Evolutionary conservation across 306 rosid genomes (phyloP), one percentile per base, ranked within the genome.

Genomic region (Quercus dentata): DNA sequence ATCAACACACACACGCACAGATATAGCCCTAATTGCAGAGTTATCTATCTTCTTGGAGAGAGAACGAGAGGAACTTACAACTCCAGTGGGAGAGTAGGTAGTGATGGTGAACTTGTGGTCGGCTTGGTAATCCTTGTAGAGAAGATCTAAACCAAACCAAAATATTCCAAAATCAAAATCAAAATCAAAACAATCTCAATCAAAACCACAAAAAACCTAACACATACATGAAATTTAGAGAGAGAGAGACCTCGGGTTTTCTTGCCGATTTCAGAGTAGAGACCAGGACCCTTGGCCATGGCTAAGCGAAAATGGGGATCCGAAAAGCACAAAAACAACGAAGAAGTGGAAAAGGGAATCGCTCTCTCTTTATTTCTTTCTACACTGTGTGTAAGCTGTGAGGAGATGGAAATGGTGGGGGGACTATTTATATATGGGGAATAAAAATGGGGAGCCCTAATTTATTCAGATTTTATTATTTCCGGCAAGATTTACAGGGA

Each of bases 251-350:
- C 98, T 91, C 97, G 87, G 82, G 97, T 90, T 80, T 84, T 90
- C 74, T 91, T 94, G 87, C 97, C 97, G 78, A 94, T 91, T 71
- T 94, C 97, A 69, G 92, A 44, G 95, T 92, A 94, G 69, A 94
- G 98, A 30, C 97, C 97, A 12, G 98, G 98, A 85, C 98, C 98
- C 85, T 90, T 91, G 44, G 81, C 84, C 98, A 94, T 94, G 75
- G 75, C 83, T 68, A 56, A 27, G n/a, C 44, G 67, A 83, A 80
- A 81, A 82, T 49, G 71, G 83, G 57, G 73, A 78, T 88, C 86
- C 56, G 69, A 56, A 35, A 38, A 25, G 44, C 52, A 13, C 49
- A 73, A 20, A 78, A 74, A 46, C 17, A 27, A 62, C 23, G 2
- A 4, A 1, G 31, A 51, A n/a, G 70, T 55, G 12, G 51, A 18